Evolutionary conservation across 129 eudicot species (phyloP).

Genomic region (Helichrysum umbraculigerum): DNA sequence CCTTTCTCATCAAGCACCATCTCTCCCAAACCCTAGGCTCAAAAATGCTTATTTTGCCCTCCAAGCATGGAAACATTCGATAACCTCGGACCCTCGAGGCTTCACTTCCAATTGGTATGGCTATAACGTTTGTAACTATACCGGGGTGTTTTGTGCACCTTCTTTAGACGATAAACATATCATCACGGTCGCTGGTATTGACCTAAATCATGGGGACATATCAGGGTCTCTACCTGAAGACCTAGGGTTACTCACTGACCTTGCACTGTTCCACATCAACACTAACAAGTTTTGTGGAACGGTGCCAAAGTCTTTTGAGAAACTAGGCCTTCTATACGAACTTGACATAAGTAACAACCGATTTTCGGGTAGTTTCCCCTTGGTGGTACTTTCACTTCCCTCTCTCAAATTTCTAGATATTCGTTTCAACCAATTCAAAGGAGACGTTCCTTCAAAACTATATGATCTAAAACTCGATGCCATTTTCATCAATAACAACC

Average conservation of each 20-base stretch:
- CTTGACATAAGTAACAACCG: constrained; percentile 76
- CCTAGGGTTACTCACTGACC: constrained; percentile 61
- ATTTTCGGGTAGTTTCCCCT: constrained; percentile 63
- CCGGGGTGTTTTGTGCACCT: constrained; percentile 82
- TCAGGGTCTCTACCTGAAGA: constrained; percentile 59
- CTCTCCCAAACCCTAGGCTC: constrained; percentile 62
- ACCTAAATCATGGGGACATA: constrained; percentile 65
- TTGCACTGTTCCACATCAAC: constrained; percentile 68
- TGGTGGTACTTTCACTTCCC: constrained; percentile 50
- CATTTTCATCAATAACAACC: constrained; percentile 72
- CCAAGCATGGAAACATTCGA: constrained; percentile 75
- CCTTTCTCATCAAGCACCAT: constrained; percentile 39
- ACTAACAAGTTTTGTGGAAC: constrained; percentile 60
- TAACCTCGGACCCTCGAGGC: constrained; percentile 64
- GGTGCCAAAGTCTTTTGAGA: constrained; percentile 44
- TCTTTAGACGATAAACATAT: constrained; percentile 50
- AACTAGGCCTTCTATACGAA: constrained; percentile 54
- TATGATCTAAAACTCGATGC: constrained; percentile 77
- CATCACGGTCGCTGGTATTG: constrained; percentile 75
- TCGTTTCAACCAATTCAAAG: constrained; percentile 60
- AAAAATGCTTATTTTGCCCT: constrained; percentile 62
- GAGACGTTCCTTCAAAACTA: constrained; percentile 50
- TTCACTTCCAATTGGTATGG: constrained; percentile 71
- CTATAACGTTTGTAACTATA: constrained; percentile 62
- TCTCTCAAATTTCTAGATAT: constrained; percentile 60